Percentiles rank a stretch among this genome's conserved stretches.
phyloP scores from a whole-genome alignment of 1,284 basidiomycete genomes.

The Afroboletus lepidellus region DNA sequence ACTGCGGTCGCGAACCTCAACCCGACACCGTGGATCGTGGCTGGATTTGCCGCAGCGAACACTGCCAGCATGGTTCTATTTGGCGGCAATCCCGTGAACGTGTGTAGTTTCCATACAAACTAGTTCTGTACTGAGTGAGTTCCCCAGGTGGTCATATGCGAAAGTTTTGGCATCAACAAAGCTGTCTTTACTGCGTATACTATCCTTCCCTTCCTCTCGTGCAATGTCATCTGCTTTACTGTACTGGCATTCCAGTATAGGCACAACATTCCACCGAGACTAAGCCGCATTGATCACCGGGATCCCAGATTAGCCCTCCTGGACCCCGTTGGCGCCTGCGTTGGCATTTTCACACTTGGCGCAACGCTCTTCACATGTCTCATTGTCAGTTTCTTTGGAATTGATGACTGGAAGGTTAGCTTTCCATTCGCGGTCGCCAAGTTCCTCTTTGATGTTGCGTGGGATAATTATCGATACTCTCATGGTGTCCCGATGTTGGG shows the following conservation, averaged over 20 bases:
- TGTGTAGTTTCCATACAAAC: background rate
- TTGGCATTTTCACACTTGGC: constrained; percentile 52
- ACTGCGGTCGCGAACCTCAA: constrained; percentile 65
- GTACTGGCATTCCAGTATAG: constrained; percentile 58
- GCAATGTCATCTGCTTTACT: constrained; percentile 52
- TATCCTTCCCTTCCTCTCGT: constrained; percentile 67
- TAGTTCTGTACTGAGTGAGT: too few species aligned
- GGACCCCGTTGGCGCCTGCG: constrained; percentile 49
- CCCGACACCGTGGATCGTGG: constrained; percentile 48
- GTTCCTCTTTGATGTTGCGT: constrained; percentile 61
- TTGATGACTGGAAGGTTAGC: constrained; percentile 80
- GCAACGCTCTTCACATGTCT: constrained; percentile 51
- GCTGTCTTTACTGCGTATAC: constrained; percentile 71
- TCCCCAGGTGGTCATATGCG: constrained; percentile 57
- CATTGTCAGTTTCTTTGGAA: constrained; percentile 54
- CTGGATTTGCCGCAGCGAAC: constrained; percentile 73
- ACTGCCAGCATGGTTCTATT: constrained; percentile 63
- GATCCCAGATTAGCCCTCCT: constrained; percentile 48
- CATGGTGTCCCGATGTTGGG: constrained; percentile 27
- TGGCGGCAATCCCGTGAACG: background rate
- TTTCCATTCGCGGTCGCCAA: constrained; percentile 82
- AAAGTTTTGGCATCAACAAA: constrained; percentile 58
- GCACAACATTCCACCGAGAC: constrained; percentile 45
- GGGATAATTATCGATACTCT: constrained; percentile 54
- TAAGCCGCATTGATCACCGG: constrained; percentile 38